Evolutionary conservation across 1,139 yeast genomes (phyloP).

Genomic region (Kodamaea suecica): DNA sequence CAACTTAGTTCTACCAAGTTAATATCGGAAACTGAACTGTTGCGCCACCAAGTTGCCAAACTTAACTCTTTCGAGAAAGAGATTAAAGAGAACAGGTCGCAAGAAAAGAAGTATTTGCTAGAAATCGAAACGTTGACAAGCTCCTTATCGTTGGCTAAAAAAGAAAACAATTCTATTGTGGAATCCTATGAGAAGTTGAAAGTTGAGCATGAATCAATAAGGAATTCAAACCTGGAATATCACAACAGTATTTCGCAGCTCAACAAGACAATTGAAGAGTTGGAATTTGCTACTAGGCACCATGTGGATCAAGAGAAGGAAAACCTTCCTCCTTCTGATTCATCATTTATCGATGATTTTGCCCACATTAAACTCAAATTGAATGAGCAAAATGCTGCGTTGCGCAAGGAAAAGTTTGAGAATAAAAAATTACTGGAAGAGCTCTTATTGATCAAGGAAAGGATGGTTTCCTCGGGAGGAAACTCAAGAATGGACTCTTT

Average conservation of each 20-base stretch:
- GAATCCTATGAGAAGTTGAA: slow-evolving; percentile 23
- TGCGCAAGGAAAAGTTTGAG: slow-evolving; percentile 53
- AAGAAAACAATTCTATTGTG: slow-evolving; percentile 17
- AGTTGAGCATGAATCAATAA: slow-evolving; percentile 35
- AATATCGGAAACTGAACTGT: slow-evolving; percentile 9
- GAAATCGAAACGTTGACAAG: slow-evolving; percentile 12
- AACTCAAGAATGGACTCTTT: slow-evolving; percentile 21
- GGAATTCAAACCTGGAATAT: slow-evolving; percentile 25
- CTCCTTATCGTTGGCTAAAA: slow-evolving; percentile 9
- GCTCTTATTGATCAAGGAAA: slow-evolving; percentile 50
- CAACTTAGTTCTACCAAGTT: slow-evolving; percentile 8
- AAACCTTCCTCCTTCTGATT: slow-evolving; percentile 41
- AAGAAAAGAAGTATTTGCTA: slow-evolving; percentile 8
- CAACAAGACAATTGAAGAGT: not conserved
- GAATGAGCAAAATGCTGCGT: slow-evolving; percentile 49
- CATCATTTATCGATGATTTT: slow-evolving; percentile 42
- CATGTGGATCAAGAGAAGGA: slow-evolving; percentile 25
- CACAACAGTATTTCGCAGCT: slow-evolving; percentile 22
- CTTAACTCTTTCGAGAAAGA: slow-evolving; percentile 13
- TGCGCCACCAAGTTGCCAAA: slow-evolving; percentile 10
- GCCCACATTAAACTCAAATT: slow-evolving; percentile 50
- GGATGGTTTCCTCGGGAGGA: slow-evolving; percentile 16
- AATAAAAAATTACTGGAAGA: slow-evolving; percentile 57
- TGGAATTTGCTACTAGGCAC: slow-evolving; percentile 3
- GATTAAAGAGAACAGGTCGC: slow-evolving; percentile 7